These are phyloP conservation scores for Microsporum ferrugineum DNA, from an alignment of 2,329 filamentous ascomycete species.

Conservation along the genomic window DNA sequence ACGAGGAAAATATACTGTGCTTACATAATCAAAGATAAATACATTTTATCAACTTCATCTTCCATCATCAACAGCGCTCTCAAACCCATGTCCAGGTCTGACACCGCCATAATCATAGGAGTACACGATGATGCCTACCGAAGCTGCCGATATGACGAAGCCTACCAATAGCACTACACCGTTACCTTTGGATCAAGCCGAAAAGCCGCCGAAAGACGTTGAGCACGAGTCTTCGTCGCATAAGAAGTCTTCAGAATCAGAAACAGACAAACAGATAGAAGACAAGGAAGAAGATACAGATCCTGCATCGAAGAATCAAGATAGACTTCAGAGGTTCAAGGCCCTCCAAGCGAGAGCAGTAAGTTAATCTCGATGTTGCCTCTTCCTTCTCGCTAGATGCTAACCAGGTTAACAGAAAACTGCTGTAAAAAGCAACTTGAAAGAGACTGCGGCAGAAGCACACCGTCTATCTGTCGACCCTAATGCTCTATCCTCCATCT, in stretches of 20 bases:
- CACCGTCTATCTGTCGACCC: conserved; percentile 69
- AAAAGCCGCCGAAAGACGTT: background rate
- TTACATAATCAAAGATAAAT: background rate
- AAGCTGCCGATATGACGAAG: background rate
- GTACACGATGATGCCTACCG: background rate
- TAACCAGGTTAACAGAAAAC: conserved; percentile 26
- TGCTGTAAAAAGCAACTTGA: conserved; percentile 51
- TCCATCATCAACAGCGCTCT: background rate
- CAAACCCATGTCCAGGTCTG: background rate
- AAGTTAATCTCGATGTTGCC: conserved; percentile 14
- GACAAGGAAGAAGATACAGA: conserved; percentile 9
- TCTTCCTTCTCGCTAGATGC: conserved; percentile 20
- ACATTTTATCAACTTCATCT: background rate
- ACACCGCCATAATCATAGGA: background rate
- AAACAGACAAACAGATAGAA: background rate
- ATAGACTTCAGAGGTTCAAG: conserved; percentile 73
- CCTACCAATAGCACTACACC: background rate
- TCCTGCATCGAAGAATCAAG: conserved; percentile 34
- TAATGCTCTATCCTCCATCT: conserved; percentile 62
- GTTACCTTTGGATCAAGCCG: background rate
- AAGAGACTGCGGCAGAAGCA: conserved; percentile 73
- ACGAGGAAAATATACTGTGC: background rate
- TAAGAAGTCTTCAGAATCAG: conserved; percentile 9
- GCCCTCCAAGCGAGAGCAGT: conserved; percentile 68
- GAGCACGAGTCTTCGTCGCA: background rate